Evolutionary conservation across 768 basidiomycete genomes (phyloP), one percentile per base, ranked within the genome.

Genomic region (Naganishia friedmannii): DNA sequence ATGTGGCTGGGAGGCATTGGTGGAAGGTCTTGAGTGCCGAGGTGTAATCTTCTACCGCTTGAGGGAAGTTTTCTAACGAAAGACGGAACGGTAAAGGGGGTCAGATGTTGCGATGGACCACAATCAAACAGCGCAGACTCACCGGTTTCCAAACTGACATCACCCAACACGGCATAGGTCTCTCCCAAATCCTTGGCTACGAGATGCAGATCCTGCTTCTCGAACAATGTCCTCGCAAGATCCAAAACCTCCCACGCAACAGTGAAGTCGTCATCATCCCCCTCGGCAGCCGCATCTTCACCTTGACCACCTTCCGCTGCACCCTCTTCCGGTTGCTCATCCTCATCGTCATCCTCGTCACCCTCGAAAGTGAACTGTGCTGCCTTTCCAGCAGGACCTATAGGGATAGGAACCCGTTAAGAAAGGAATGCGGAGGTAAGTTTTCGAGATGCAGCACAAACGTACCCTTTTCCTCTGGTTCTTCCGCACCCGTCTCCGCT

Each of bases 201-300:
- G 67, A 17, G 7, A 85, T 17, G 89, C 88, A 19, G 23, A 23
- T 51, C 66, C 48, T 32, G 55, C 17, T 66, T 70, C 73, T 88
- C 87, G 76, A 91, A 93, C 70, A 95, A 89, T 13, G 89, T 87
- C 48, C 94, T 85, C 26, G 95, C 94, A 68, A 95, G 87, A 74
- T 99, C 96, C n/a, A 99, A 84, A 2, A 95, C 89, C 77, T 96
- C 91, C 93, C 95, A 99, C 15, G 96, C 93, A 29, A 92, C 92
- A 74, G 95, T 96, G 80, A 96, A 96, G 76, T 98, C 96, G 74
- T 99, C 96, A 76, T 96, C 95, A 0, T 91, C 92, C 48, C 78
- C 80, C 19, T 79, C 82, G 26, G 70, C 77, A 9, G 51, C 76
- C 13, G 71, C 69, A 12, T 56, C 74, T 75, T 91, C 92, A 3